These are phyloP conservation scores for Dillenia turbinata DNA, from an alignment of 164 flowering plant species.

Conservation along the genomic window DNA sequence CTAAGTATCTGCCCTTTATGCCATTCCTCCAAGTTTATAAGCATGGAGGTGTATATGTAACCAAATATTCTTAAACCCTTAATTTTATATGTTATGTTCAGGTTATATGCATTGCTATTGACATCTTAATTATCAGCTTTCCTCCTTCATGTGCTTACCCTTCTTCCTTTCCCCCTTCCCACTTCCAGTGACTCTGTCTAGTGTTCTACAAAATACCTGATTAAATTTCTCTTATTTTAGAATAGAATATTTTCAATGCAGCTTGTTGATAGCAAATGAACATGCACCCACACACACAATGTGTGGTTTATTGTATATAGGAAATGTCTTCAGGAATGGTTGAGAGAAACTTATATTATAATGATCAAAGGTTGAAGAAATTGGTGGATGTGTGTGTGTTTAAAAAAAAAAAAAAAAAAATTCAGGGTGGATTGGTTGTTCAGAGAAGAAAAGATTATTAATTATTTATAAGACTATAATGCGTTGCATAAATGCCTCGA, in stretches of 20 bases:
- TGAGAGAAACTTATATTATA: no score
- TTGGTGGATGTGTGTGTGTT: no score
- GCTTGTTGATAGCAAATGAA: no score
- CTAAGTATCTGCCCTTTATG: conserved; percentile 74
- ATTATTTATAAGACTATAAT: no score
- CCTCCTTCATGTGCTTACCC: background rate
- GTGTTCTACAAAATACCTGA: background rate
- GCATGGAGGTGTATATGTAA: conserved; percentile 76
- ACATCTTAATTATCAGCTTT: conserved; percentile 2
- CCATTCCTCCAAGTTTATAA: conserved; percentile 58
- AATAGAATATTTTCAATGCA: conserved; percentile 1
- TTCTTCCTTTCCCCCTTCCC: background rate
- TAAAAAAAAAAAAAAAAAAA: no score
- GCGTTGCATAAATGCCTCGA: no score
- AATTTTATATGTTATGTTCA: conserved; percentile 13
- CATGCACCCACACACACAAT: no score
- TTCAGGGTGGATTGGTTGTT: no score
- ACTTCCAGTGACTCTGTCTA: background rate
- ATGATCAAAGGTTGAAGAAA: no score
- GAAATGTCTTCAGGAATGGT: no score
- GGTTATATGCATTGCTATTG: conserved; percentile 15
- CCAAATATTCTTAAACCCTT: conserved; percentile 12
- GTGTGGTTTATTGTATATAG: no score
- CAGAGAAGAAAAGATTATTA: no score
- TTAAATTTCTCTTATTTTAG: conserved; percentile 4